Evolutionary conservation across 441 rosid genomes (phyloP), one percentile per base, ranked within the genome.

Genomic region (Raphanus hybrid): DNA sequence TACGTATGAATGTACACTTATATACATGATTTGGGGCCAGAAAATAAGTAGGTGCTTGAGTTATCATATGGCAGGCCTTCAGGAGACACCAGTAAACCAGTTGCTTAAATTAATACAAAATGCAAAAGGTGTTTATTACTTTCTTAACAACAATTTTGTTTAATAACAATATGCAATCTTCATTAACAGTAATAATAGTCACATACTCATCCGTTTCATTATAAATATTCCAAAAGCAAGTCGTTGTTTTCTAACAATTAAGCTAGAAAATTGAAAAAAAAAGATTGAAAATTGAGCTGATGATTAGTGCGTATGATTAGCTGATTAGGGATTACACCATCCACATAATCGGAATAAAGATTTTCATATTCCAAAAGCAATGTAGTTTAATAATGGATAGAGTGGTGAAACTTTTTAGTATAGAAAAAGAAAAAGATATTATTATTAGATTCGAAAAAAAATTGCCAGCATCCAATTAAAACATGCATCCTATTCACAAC

Each of bases 51-150:
- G 52, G 71, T 57, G 29, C n/a, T 54, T 58, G 34, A 23, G 68
- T 58, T 41, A 71, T 58, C 54, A 66, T 65, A 71, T 32, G 61
- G 76, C 76, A 58, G 67, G 72, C 68, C 43, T 71, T 71, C 58
- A 65, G 55, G 76, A 77, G 76, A 77, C 26, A 23, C 80, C 72
- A 77, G n/a, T 64, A 70, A 64, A 16, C 57, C 18, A 18, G 15
- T 45, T 45, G 66, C 14, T 64, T 58, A 45, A 77, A 34, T 14
- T 20, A 35, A 65, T 14, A 71, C 67, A 34, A 15, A 64, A 59
- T 66, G 26, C 45, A 65, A 57, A 65, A 70, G 58, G 61, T 66
- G 7, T 11, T 66, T 54, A 45, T 65, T 23, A 16, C 4, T 43
- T 71, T 43, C 18, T 45, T 57, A 70, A 54, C 60, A 1, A 16